Evolutionary conservation across 1,284 basidiomycete genomes (phyloP).

Genomic region (Rhodotorula glutinis): DNA sequence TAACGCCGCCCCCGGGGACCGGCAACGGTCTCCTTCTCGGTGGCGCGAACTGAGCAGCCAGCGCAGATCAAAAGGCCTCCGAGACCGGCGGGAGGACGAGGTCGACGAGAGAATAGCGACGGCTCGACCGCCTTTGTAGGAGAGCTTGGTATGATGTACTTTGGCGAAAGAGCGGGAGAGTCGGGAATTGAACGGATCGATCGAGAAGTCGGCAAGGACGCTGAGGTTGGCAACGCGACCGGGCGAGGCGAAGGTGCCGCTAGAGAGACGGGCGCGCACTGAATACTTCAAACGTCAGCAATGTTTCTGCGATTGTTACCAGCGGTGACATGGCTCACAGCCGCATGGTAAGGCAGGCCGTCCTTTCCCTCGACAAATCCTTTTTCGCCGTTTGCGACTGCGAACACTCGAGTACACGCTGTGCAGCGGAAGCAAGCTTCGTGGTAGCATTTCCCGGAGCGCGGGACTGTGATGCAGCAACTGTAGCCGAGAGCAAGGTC

Average conservation of each 20-base stretch:
- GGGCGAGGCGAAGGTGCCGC: no score
- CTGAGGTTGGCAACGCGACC: not conserved
- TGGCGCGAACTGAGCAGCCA: conserved; percentile 28
- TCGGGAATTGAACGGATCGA: not conserved
- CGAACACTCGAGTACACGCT: conserved; percentile 7
- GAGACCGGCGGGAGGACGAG: conserved; percentile 14
- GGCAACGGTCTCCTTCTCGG: conserved; percentile 24
- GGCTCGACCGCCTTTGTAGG: not conserved
- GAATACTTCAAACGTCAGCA: not conserved
- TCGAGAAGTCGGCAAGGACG: not conserved
- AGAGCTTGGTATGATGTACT: not conserved
- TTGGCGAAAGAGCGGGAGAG: conserved; percentile 1
- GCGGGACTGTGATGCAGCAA: conserved; percentile 18
- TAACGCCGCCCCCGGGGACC: conserved; percentile 27
- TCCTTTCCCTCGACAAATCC: conserved; percentile 22
- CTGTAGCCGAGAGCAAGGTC: conserved; percentile 7
- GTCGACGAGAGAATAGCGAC: conserved; percentile 29
- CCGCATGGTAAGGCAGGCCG: conserved; percentile 23
- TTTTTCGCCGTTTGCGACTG: not conserved
- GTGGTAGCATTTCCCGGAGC: conserved; percentile 21
- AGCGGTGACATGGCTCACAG: not conserved
- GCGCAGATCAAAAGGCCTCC: conserved; percentile 35
- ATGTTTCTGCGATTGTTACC: not conserved
- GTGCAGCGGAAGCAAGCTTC: conserved; percentile 25
- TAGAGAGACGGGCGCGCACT: conserved; percentile 4